A percentile compares a stretch with the other conserved stretches of the same genome.
These are phyloP conservation scores for Chaetoscypha palmicola DNA, from an alignment of 2,329 filamentous ascomycete genomes.

Conservation along the genomic window DNA sequence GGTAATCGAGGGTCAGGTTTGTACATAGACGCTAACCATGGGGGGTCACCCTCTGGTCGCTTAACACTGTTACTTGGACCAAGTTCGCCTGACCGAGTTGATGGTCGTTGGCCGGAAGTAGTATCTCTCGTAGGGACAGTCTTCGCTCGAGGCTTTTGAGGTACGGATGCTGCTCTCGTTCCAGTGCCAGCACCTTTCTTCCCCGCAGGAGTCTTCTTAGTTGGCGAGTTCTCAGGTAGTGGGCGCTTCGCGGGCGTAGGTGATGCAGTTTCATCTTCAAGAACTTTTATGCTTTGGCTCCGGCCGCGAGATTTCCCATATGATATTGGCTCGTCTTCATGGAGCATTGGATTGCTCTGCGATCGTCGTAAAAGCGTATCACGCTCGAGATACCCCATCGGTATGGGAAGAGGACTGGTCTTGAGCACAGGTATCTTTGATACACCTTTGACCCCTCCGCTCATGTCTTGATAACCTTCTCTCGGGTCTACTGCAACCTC, in stretches of 20 bases:
- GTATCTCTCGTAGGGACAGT: constrained; percentile 45
- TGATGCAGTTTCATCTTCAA: constrained; percentile 45
- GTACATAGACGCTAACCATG: constrained; percentile 92
- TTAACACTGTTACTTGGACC: constrained; percentile 40
- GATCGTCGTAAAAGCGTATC: constrained; percentile 61
- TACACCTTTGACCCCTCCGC: constrained; percentile 49
- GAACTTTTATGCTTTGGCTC: constrained; percentile 58
- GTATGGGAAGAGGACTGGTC: constrained; percentile 68
- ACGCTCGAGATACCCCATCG: constrained; percentile 64
- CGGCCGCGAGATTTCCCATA: constrained; percentile 59
- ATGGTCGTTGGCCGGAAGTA: constrained; percentile 47
- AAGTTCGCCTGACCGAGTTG: constrained; percentile 53
- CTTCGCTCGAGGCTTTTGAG: constrained; percentile 50
- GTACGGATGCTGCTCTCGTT: constrained; percentile 30
- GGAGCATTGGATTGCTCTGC: constrained; percentile 43
- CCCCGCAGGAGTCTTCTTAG: constrained; percentile 36
- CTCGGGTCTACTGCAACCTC: constrained; percentile 62
- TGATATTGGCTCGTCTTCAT: constrained; percentile 52
- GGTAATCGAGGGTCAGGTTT: constrained; percentile 91
- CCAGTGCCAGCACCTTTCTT: constrained; percentile 22
- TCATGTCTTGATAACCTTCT: constrained; percentile 42
- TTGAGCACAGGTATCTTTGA: constrained; percentile 87
- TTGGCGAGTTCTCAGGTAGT: constrained; percentile 44
- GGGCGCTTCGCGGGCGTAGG: constrained; percentile 30
- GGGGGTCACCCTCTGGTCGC: constrained; percentile 85